phyloP scores from a whole-genome alignment of 1,284 basidiomycete species.

The Dichomitus squalens region DNA sequence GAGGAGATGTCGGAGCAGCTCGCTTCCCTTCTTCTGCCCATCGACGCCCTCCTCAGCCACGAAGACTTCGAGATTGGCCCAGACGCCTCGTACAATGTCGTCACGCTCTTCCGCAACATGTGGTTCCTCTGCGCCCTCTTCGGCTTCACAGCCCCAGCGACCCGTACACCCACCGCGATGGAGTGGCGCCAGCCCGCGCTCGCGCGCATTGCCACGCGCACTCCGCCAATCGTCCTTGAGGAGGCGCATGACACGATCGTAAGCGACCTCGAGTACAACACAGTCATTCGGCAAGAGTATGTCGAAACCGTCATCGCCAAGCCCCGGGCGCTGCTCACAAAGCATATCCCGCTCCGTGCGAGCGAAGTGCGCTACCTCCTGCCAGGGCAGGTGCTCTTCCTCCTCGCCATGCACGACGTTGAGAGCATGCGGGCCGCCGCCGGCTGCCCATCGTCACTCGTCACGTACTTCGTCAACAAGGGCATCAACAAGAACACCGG shows the following conservation, averaged over 20 bases:
- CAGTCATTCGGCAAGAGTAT: constrained; percentile 89
- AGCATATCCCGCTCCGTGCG: constrained; percentile 70
- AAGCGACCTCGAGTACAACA: constrained; percentile 93
- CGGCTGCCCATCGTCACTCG: constrained; percentile 81
- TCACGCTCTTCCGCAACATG: constrained; percentile 87
- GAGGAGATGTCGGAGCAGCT: constrained; percentile 86
- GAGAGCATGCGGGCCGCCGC: constrained; percentile 86
- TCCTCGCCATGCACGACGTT: constrained; percentile 87
- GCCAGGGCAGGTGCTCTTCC: constrained; percentile 85
- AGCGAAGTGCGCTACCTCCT: constrained; percentile 79
- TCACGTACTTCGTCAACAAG: constrained; percentile 90
- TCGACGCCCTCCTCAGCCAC: constrained; percentile 88
- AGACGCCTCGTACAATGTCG: constrained; percentile 63
- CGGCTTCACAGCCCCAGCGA: constrained; percentile 57
- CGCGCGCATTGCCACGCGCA: constrained; percentile 83
- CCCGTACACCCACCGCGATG: constrained; percentile 60
- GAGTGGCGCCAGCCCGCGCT: constrained; percentile 80
- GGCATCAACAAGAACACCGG: constrained; percentile 76
- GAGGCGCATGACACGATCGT: constrained; percentile 84
- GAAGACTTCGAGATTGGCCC: constrained; percentile 69
- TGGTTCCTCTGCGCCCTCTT: constrained; percentile 94
- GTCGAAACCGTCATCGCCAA: constrained; percentile 71
- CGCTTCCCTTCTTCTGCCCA: constrained; percentile 85
- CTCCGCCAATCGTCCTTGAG: constrained; percentile 85
- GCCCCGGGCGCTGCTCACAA: constrained; percentile 67